phyloP scores from a whole-genome alignment of 129 eudicot genomes.

The Mikania micrantha region DNA sequence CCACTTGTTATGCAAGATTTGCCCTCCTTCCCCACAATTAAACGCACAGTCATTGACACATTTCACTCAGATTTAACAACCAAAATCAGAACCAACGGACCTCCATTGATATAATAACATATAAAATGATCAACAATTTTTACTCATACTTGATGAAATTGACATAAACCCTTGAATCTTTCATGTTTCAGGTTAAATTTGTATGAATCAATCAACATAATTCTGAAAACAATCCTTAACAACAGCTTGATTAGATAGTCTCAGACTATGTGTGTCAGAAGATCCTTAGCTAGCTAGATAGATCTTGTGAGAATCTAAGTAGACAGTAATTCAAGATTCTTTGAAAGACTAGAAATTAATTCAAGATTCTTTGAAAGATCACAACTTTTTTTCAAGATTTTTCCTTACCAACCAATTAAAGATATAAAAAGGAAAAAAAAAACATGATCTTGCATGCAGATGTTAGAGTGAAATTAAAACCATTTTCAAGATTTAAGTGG shows the following conservation, averaged over 20 bases:
- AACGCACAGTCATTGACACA: conserved; percentile 16
- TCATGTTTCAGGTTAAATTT: not conserved
- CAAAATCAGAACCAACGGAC: not conserved
- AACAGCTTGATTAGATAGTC: not conserved
- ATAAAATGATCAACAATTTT: not conserved
- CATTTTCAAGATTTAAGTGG: conserved; percentile 1
- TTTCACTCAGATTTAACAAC: not conserved
- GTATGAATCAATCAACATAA: not conserved
- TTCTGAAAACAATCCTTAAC: not conserved
- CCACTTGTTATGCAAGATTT: conserved; percentile 43
- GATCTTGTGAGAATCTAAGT: not conserved
- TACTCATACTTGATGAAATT: not conserved
- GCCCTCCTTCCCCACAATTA: conserved; percentile 14
- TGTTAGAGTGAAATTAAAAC: not conserved
- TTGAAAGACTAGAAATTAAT: not conserved
- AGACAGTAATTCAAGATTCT: not conserved
- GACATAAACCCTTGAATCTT: not conserved
- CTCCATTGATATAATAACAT: not conserved
- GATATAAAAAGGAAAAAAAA: not conserved
- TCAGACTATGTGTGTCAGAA: not conserved
- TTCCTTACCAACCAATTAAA: too few species aligned
- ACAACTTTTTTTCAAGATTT: not conserved
- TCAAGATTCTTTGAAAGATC: not conserved
- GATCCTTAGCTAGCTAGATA: too few species aligned
- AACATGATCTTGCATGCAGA: conserved; percentile 13